phyloP scores from a whole-genome alignment of 2,329 filamentous ascomycete genomes.

The Paecilomyces fulvus region DNA sequence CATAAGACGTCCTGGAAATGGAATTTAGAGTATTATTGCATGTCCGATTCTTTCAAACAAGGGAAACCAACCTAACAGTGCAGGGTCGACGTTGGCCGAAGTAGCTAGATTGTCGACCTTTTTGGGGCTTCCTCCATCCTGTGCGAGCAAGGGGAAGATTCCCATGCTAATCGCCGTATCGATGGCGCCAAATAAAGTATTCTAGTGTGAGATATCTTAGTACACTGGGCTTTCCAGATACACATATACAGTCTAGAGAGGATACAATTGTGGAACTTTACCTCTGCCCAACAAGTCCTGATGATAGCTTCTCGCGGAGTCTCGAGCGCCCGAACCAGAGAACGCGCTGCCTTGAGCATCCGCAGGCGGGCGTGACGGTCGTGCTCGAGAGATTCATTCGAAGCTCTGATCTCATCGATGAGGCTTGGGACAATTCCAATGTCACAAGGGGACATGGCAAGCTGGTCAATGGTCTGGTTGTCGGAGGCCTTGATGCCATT shows the following conservation, averaged over 20 bases:
- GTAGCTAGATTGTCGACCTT: conserved; percentile 7
- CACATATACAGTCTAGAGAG: no score
- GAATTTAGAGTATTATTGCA: neutral
- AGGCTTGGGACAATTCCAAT: conserved; percentile 12
- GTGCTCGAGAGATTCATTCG: conserved; percentile 7
- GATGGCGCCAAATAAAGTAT: conserved; percentile 8
- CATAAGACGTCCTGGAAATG: conserved; percentile 14
- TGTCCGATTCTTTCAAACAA: neutral
- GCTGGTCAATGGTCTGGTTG: conserved; percentile 4
- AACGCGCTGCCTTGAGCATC: conserved; percentile 18
- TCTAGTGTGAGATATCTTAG: neutral
- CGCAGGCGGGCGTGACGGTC: conserved; percentile 11
- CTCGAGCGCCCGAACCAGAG: conserved; percentile 17
- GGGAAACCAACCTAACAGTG: conserved; percentile 7
- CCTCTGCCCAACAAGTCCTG: conserved; percentile 17
- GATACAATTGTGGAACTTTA: neutral
- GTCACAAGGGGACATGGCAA: neutral
- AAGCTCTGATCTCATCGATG: conserved; percentile 10
- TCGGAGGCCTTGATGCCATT: conserved; percentile 1
- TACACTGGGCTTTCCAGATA: neutral
- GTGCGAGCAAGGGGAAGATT: conserved; percentile 7
- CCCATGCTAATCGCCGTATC: conserved; percentile 8
- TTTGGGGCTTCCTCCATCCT: conserved; percentile 8
- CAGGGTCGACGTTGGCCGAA: conserved; percentile 7
- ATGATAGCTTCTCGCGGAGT: conserved; percentile 22